Percentiles rank a stretch among this genome's conserved stretches.
Evolutionary conservation across 495 filamentous ascomycete genomes (phyloP).

Genomic region (Lasiosphaeria ovina): DNA sequence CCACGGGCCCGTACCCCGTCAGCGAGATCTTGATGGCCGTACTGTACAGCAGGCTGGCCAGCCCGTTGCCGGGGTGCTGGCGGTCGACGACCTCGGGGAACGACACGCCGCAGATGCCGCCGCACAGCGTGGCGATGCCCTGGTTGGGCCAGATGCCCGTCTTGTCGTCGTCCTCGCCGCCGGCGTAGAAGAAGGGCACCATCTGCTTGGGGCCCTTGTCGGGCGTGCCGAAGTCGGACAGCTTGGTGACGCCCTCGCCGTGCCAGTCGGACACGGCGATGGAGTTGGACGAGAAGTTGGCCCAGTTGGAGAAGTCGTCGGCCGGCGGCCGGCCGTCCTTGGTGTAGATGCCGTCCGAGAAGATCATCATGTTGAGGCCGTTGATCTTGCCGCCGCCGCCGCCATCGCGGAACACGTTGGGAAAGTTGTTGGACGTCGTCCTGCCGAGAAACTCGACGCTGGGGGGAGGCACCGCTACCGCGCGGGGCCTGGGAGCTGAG

Average conservation of each 20-base stretch:
- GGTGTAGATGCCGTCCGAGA: conserved; percentile 1
- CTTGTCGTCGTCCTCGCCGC: not conserved
- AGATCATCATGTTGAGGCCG: conserved; percentile 1
- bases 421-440: not conserved
- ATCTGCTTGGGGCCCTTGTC: conserved; percentile 1
- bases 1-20: not conserved
- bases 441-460: not conserved
- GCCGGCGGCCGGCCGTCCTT: not conserved
- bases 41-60: not conserved
- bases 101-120: not conserved
- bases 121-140: not conserved
- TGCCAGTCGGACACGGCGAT: not conserved
- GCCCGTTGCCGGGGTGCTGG: not conserved
- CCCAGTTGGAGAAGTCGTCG: not conserved
- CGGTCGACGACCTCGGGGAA: not conserved
- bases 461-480: no score
- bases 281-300: conserved; percentile 2
- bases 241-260: not conserved
- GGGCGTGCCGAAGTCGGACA: not conserved
- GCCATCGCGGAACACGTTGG: conserved; percentile 1
- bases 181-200: not conserved
- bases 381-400: not conserved
- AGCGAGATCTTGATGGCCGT: not conserved
- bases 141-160: conserved; percentile 2
- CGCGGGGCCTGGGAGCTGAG: no score